A percentile compares a stretch with the other conserved stretches of the same genome.
phyloP scores from a whole-genome alignment of 2,329 filamentous ascomycete genomes.

The Aplosporella prunicola region DNA sequence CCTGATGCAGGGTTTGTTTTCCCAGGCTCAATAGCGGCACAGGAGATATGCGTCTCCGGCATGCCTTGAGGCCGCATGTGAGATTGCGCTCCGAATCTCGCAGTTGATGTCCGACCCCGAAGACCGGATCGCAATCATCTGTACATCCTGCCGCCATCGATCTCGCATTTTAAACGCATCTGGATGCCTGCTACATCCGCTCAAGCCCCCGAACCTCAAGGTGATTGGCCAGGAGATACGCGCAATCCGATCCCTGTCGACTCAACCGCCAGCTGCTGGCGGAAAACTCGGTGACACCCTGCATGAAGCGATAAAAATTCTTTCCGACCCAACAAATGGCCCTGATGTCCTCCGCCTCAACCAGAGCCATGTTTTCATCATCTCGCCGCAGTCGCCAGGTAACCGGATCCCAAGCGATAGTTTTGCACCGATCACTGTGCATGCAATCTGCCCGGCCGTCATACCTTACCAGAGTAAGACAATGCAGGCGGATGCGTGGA shows the following conservation, averaged over 20 bases:
- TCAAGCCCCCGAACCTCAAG: slow-evolving; percentile 3
- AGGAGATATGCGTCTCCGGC: slow-evolving; percentile 10
- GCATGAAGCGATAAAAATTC: slow-evolving; percentile 8
- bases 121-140: slow-evolving; percentile 14
- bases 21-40: background rate
- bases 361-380: slow-evolving; percentile 12
- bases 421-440: slow-evolving; percentile 3
- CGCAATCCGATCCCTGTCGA: slow-evolving; percentile 6
- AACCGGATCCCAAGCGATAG: slow-evolving; percentile 1
- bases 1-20: background rate
- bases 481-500: background rate
- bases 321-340: slow-evolving; percentile 1
- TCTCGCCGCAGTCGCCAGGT: slow-evolving; percentile 12
- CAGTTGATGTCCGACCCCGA: slow-evolving; percentile 2
- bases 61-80: slow-evolving; percentile 10
- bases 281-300: slow-evolving; percentile 10
- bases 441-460: slow-evolving; percentile 9
- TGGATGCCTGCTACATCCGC: slow-evolving; percentile 11
- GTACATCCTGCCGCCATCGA: slow-evolving; percentile 12
- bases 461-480: slow-evolving; percentile 7
- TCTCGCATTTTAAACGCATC: slow-evolving; percentile 1
- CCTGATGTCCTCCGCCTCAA: slow-evolving; percentile 6
- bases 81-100: slow-evolving; percentile 8
- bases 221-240: slow-evolving; percentile 7
- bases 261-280: background rate